Evolutionary conservation across 129 eudicot species (phyloP).

Genomic region (Ambrosia artemisiifolia): DNA sequence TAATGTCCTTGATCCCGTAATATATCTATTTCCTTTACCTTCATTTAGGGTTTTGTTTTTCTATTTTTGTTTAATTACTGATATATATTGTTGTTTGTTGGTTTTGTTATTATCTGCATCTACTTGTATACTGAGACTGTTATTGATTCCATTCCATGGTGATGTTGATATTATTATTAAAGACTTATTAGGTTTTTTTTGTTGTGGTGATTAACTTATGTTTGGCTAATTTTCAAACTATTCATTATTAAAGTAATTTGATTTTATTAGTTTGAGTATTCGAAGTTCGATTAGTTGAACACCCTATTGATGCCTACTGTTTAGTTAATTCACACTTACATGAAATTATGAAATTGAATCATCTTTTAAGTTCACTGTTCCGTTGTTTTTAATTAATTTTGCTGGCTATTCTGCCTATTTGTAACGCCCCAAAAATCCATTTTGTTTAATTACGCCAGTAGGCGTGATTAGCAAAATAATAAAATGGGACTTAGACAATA

Average conservation of each 20-base stretch:
- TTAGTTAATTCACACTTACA: no score
- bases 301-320: no score
- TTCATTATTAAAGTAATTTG: no score
- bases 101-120: not conserved
- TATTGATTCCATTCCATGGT: slow-evolving; percentile 7
- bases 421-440: no score
- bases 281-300: not conserved
- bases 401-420: not conserved
- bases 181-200: not conserved
- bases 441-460: no score
- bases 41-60: not conserved
- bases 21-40: not conserved
- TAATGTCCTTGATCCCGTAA: slow-evolving; percentile 89
- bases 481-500: no score
- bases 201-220: slow-evolving; percentile 1
- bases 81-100: not conserved
- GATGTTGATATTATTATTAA: not conserved
- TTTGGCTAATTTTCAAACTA: not conserved
- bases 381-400: not conserved
- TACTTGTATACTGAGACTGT: not conserved
- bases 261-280: no score
- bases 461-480: no score
- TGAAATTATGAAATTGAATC: not conserved
- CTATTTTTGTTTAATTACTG: not conserved
- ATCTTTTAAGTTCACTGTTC: not conserved